Conservation (phyloP, 331 rosid genomes). For the Cydonia oblonga region DNA sequence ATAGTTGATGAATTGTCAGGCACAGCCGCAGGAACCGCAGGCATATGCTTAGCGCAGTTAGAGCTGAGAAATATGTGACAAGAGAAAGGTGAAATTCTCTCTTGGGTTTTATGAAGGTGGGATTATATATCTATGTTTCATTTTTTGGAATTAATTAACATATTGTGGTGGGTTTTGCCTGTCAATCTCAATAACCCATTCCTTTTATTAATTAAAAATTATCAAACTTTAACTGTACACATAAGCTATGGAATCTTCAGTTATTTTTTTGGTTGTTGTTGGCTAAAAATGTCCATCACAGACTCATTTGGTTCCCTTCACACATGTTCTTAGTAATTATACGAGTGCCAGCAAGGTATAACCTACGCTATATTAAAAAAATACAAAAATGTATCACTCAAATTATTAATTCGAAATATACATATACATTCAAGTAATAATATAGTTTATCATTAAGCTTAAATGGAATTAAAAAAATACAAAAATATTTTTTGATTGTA, state of each 20-base stretch:
- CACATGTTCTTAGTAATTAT: neutral
- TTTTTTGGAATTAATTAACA: slow-evolving; percentile 16
- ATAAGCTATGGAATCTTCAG: slow-evolving; percentile 30
- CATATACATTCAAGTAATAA: neutral
- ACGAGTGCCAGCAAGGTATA: neutral
- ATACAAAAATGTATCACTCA: neutral
- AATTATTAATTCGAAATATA: neutral
- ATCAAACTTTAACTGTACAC: neutral
- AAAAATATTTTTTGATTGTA: neutral
- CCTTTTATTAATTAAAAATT: neutral
- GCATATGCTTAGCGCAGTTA: neutral
- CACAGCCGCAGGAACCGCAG: neutral
- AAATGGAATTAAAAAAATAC: neutral
- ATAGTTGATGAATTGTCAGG: slow-evolving; percentile 13
- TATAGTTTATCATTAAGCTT: neutral
- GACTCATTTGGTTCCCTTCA: neutral
- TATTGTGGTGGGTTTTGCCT: slow-evolving; percentile 48
- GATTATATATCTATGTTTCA: slow-evolving; percentile 21
- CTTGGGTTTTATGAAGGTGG: slow-evolving; percentile 41
- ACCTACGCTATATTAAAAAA: neutral
- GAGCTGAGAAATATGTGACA: slow-evolving; percentile 18
- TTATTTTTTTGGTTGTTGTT: slow-evolving; percentile 2
- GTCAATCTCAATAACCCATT: slow-evolving; percentile 37
- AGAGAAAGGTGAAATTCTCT: slow-evolving; percentile 40
- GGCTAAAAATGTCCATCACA: slow-evolving; percentile 7